Evolutionary conservation across 2,329 filamentous ascomycete species (phyloP).

Genomic region (Fusarium pininemorale): DNA sequence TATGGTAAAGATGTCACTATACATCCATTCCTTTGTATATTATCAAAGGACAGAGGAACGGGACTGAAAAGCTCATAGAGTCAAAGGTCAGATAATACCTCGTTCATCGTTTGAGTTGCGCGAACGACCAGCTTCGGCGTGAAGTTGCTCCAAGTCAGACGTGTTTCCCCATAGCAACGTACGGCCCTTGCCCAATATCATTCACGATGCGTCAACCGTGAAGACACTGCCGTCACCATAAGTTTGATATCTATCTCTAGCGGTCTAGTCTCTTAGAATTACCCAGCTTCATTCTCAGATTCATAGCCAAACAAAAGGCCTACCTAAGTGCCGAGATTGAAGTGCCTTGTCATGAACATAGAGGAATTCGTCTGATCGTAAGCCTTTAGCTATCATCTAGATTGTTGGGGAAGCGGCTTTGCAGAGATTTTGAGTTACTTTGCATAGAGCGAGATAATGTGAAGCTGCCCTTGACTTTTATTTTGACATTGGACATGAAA

Average conservation of each 20-base stretch:
- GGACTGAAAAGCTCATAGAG: background rate
- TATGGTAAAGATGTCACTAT: background rate
- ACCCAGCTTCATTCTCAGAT: background rate
- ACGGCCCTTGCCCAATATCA: background rate
- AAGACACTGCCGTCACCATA: background rate
- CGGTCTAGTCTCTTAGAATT: fast-evolving
- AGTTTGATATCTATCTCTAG: background rate
- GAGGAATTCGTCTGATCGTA: background rate
- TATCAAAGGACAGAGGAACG: conserved; percentile 39
- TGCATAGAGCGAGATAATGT: fast-evolving
- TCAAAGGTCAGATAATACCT: background rate
- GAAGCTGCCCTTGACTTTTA: background rate
- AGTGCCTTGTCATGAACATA: background rate
- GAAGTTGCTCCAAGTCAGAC: background rate
- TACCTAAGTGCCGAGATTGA: background rate
- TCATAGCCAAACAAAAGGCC: background rate
- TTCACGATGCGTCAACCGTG: background rate
- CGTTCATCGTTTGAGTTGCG: background rate
- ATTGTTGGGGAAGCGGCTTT: background rate
- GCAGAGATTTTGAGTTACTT: background rate
- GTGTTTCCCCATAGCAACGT: background rate
- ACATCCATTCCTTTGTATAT: conserved; percentile 35
- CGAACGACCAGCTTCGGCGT: background rate
- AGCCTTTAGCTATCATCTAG: background rate
- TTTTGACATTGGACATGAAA: background rate